These are phyloP conservation scores for Volvariella volvacea DNA, from an alignment of 1,284 basidiomycete genomes.

Conservation along the genomic window DNA sequence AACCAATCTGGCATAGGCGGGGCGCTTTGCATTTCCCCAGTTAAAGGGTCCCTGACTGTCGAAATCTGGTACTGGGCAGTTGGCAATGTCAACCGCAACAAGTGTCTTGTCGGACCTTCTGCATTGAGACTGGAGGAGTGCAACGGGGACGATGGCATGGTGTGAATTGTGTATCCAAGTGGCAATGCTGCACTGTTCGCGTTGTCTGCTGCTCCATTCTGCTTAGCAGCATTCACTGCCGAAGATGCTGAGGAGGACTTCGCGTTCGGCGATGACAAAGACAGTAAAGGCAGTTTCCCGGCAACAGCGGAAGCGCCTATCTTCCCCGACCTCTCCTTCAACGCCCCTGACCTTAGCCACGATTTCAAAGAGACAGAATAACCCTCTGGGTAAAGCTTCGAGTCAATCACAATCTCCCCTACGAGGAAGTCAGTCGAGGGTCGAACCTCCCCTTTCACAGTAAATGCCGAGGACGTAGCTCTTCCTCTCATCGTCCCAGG, in stretches of 20 bases:
- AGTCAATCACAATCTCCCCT: slow-evolving; percentile 69
- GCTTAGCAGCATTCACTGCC: background rate
- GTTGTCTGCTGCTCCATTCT: slow-evolving; percentile 2
- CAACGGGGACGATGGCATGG: slow-evolving; percentile 72
- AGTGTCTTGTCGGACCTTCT: slow-evolving; percentile 58
- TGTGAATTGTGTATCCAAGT: slow-evolving; percentile 49
- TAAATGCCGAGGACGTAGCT: slow-evolving; percentile 46
- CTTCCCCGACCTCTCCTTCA: slow-evolving; percentile 14
- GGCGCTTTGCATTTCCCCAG: slow-evolving; percentile 58
- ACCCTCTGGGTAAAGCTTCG: slow-evolving; percentile 66
- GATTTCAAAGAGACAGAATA: slow-evolving; percentile 55
- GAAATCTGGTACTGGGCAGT: slow-evolving; percentile 74
- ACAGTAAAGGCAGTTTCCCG: background rate
- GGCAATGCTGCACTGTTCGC: slow-evolving; percentile 33
- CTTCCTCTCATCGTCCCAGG: slow-evolving; percentile 19
- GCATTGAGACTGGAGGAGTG: slow-evolving; percentile 66
- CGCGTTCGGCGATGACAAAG: background rate
- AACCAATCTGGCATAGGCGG: slow-evolving; percentile 74
- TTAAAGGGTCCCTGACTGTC: slow-evolving; percentile 74
- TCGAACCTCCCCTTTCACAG: slow-evolving; percentile 50
- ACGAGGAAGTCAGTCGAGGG: slow-evolving; percentile 56
- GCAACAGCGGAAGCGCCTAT: slow-evolving; percentile 11
- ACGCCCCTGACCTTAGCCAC: slow-evolving; percentile 30
- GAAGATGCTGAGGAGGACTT: background rate
- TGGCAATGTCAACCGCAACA: slow-evolving; percentile 73